A percentile compares a stretch with the other conserved stretches of the same genome.
Evolutionary conservation across 331 rosid genomes (phyloP).

Genomic region (Rosa hybrid): DNA sequence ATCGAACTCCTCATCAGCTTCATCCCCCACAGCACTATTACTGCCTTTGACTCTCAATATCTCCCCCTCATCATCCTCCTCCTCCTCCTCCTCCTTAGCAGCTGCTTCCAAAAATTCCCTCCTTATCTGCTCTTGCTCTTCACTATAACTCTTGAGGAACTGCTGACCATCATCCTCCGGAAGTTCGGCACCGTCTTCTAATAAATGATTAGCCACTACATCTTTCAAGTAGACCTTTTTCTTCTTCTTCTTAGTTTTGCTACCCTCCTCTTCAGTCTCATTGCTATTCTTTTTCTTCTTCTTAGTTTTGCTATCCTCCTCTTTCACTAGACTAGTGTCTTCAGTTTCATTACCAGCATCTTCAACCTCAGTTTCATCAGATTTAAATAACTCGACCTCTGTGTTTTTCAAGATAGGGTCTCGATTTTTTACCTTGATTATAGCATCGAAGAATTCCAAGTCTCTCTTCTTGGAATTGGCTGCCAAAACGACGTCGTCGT

Average conservation of each 20-base stretch:
- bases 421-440: slow-evolving; percentile 65
- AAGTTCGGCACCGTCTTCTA: slow-evolving; percentile 70
- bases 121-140: slow-evolving; percentile 70
- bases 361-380: slow-evolving; percentile 27
- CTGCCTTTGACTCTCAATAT: slow-evolving; percentile 48
- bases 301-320: slow-evolving; percentile 2
- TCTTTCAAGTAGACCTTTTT: slow-evolving; percentile 57
- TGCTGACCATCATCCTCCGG: slow-evolving; percentile 30
- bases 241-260: slow-evolving; percentile 18
- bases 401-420: slow-evolving; percentile 62
- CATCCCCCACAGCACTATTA: slow-evolving; percentile 41
- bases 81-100: slow-evolving; percentile 36
- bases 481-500: slow-evolving; percentile 14
- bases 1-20: slow-evolving; percentile 41
- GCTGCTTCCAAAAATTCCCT: slow-evolving; percentile 61
- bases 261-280: too few species aligned
- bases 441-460: slow-evolving; percentile 52
- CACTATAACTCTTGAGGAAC: slow-evolving; percentile 38
- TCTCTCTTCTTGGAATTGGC: slow-evolving; percentile 34
- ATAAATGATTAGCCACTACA: slow-evolving; percentile 63
- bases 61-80: slow-evolving; percentile 47
- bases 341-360: slow-evolving; percentile 2
- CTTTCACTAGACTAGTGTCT: too few species aligned
- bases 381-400: slow-evolving; percentile 53
- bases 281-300: slow-evolving; percentile 27